Evolutionary conservation across 495 filamentous ascomycete genomes (phyloP).

Genomic region (Xylaria castorea): DNA sequence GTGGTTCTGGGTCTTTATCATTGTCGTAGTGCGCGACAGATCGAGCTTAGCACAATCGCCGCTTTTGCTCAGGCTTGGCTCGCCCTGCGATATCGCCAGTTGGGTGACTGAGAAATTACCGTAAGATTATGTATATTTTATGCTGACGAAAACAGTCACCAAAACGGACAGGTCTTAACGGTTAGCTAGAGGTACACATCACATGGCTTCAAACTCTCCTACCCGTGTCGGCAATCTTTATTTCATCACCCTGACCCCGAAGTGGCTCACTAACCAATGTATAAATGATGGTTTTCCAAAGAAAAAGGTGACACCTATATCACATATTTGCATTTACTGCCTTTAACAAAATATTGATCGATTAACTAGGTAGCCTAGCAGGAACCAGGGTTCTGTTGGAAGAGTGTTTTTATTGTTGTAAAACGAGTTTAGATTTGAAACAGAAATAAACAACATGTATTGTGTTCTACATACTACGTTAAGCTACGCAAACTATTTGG

Average conservation of each 20-base stretch:
- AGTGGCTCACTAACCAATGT: neutral
- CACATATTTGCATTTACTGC: neutral
- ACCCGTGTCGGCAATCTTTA: neutral
- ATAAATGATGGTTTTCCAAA: too few relatives aligned
- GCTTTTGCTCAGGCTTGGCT: constrained; percentile 2
- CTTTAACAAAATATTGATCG: neutral
- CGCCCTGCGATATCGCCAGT: neutral
- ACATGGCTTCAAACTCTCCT: neutral
- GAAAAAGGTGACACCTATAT: neutral
- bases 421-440: neutral
- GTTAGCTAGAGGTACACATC: too few relatives aligned
- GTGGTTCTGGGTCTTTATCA: neutral
- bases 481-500: too few relatives aligned
- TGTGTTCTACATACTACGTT: neutral
- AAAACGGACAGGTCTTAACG: neutral
- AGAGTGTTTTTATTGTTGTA: neutral
- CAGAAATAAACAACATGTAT: neutral
- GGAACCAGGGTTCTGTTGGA: neutral
- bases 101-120: neutral
- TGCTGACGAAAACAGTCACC: neutral
- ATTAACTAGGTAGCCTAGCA: neutral
- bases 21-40: neutral
- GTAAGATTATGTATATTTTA: neutral
- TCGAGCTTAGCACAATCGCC: constrained; percentile 2
- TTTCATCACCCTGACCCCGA: neutral